These are phyloP conservation scores for Peronospora farinosa DNA, from an alignment of 352 stramenopile genomes.

Conservation along the genomic window DNA sequence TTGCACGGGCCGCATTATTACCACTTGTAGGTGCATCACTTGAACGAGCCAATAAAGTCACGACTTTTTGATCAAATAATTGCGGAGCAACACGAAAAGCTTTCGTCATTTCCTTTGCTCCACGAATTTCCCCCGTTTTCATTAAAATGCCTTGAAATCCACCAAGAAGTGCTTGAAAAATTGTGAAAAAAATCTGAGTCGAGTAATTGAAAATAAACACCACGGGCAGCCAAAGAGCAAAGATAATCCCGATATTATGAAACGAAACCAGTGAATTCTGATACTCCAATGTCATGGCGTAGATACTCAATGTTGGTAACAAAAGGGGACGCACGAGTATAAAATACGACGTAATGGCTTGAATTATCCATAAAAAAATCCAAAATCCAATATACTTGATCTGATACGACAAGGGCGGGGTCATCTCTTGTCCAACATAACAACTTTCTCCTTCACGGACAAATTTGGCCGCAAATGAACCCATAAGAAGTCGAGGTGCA, in stretches of 20 bases:
- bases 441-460: conserved; percentile 64
- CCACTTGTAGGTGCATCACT: conserved; percentile 45
- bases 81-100: conserved; percentile 66
- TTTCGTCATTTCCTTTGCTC: conserved; percentile 68
- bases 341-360: conserved; percentile 60
- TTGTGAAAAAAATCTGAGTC: conserved; percentile 77
- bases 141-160: conserved; percentile 63
- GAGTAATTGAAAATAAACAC: conserved; percentile 78
- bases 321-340: conserved; percentile 59
- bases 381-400: conserved; percentile 67
- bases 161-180: conserved; percentile 61
- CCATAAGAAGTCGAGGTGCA: conserved; percentile 42
- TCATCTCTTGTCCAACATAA: conserved; percentile 66
- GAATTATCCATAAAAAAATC: conserved; percentile 48
- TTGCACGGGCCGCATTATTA: conserved; percentile 40
- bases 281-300: conserved; percentile 64
- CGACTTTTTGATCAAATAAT: conserved; percentile 75
- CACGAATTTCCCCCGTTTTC: conserved; percentile 69
- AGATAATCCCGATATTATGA: conserved; percentile 64
- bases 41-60: conserved; percentile 51
- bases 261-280: conserved; percentile 64
- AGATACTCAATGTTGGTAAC: conserved; percentile 62
- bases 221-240: conserved; percentile 58
- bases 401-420: conserved; percentile 45
- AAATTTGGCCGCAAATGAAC: conserved; percentile 63